Base-by-base conservation (phyloP, 2,329 filamentous ascomycete genomes). In the Chaetomium globosum region DNA sequence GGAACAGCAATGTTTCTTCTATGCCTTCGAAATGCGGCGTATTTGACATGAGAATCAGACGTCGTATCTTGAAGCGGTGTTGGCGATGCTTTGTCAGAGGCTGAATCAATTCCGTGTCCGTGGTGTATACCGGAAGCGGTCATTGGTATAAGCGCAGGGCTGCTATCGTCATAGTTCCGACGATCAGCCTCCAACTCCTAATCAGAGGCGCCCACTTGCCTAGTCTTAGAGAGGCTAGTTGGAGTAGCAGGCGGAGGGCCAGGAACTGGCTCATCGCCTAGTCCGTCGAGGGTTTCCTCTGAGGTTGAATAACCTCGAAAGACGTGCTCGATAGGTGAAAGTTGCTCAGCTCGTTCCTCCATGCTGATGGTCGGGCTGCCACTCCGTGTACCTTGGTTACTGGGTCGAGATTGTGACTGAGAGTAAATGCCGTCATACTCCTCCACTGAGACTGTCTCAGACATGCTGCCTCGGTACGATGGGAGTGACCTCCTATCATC, bases 381-480 rank as follows among this genome's bases (percentile, higher is more conserved):
- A 12, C n/a, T n/a, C 21, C n/a, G 46, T 48, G n/a, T 19, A 7
- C 19, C 19, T 12, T 23, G 19, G 4, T 23, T n/a, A 21, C 3
- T 10, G 21, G 21, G 8, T n/a, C 2, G n/a, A 23, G n/a, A 8
- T 21, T 48, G 46, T 48, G 19, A n/a, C 6, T 23, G 46, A n/a
- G n/a, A 4, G n/a, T 48, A 23, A 4, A 10, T 78, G 61, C 80
- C 82, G n/a, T 81, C 79, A 36, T 80, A 83, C 21, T 80, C 81
- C 69, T 85, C 86, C 73, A 86, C 79, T 1, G 83, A 87, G 39
- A 84, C 77, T 68, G 83, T 81, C 68, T 87, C 85, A 2, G 84
- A 85, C 12, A 80, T 79, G 2, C 80, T 80, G 70, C 85, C 83
- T 65, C 80, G 78, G 67, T 82, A 81, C 0, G 81, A 83, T 33